Evolutionary conservation across 805 yeast genomes (phyloP), one percentile per base, ranked within the genome.

Genomic region (Wickerhamomyces silvicola): DNA sequence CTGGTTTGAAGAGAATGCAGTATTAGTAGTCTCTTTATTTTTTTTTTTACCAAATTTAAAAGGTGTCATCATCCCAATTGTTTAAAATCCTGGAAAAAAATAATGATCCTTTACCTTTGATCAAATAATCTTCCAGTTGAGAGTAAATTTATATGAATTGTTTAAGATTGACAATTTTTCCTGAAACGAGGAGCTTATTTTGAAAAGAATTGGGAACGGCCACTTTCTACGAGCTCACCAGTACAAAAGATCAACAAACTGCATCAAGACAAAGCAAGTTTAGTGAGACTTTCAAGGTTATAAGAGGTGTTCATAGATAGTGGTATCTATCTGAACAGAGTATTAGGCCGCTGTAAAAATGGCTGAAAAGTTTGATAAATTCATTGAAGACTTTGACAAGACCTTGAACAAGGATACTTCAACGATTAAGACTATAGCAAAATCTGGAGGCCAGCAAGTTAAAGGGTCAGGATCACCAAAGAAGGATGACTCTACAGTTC

Each of bases 41-140:
- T 59, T 62, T 48, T 68, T 72, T 47, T 63, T 68, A 12, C 75
- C 73, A 49, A 75, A 72, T 49, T 70, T 73, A 54, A 75, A 74
- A 15, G 78, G 72, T 13, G 78, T 72, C 78, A 73, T 72, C 5
- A 7, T 22, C 13, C n/a, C n/a, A n/a, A n/a, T n/a, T n/a, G n/a
- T n/a, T n/a, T n/a, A n/a, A n/a, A n/a, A n/a, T n/a, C n/a, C n/a
- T n/a, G n/a, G n/a, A n/a, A n/a, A n/a, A n/a, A n/a, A n/a, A n/a
- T n/a, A n/a, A n/a, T n/a, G n/a, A n/a, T n/a, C n/a, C n/a, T n/a
- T n/a, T n/a, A n/a, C n/a, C n/a, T n/a, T n/a, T n/a, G n/a, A n/a
- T n/a, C n/a, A n/a, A n/a, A n/a, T n/a, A n/a, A n/a, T n/a, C n/a
- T n/a, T n/a, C n/a, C n/a, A n/a, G n/a, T n/a, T n/a, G n/a, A n/a